Conservation (phyloP, 78 protist species). For the Dictyostelium purpureum region DNA sequence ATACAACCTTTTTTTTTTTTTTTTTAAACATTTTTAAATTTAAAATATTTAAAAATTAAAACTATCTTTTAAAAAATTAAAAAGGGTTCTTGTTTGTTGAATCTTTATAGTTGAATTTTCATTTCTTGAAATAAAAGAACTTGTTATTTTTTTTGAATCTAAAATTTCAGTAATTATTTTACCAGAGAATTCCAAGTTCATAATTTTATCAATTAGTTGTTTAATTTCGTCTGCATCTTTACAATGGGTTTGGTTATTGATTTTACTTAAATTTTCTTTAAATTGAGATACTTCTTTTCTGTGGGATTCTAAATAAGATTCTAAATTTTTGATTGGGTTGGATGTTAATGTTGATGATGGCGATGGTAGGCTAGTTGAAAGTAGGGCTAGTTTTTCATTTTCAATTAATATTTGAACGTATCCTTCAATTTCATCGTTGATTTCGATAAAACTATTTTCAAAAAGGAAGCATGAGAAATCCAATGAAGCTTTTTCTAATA, state of each 20-base stretch:
- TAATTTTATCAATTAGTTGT: neutral
- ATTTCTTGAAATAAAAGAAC: no score
- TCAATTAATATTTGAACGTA: neutral
- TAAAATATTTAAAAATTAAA: no score
- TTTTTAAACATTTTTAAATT: no score
- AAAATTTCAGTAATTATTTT: neutral
- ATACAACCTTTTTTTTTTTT: no score
- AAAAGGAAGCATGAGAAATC: neutral
- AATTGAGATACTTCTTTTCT: neutral
- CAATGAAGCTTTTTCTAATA: neutral
- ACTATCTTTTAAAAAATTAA: no score
- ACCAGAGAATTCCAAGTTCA: neutral
- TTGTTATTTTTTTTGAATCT: no score
- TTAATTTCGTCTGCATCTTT: neutral
- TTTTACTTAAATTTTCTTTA: neutral
- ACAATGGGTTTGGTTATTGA: neutral
- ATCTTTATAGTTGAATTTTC: no score
- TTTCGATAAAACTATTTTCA: neutral
- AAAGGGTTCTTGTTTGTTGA: no score
- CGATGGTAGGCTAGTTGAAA: no score
- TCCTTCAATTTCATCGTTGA: neutral
- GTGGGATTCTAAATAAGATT: neutral
- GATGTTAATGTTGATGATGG: neutral
- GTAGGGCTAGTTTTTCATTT: conserved; percentile 3
- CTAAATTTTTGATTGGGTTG: neutral